Evolutionary conservation across 768 basidiomycete genomes (phyloP), one percentile per base, ranked within the genome.

Genomic region (Leccinum pellstonianum): DNA sequence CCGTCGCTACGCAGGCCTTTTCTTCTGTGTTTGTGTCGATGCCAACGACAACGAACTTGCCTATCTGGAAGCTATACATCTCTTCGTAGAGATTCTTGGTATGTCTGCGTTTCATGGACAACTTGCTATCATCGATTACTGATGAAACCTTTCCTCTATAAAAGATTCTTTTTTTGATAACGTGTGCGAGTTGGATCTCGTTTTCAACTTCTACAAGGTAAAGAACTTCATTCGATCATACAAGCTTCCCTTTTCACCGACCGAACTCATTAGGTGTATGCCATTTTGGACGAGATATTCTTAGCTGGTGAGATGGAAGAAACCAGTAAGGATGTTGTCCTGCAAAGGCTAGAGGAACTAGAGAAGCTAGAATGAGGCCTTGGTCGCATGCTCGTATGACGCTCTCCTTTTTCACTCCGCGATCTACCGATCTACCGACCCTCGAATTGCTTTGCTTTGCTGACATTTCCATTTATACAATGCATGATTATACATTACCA

Each of bases 201-300:
- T 99, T 3, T 99, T 98, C 80, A 98, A 98, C 75, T 99, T 98
- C 73, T 97, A 98, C 77, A 98, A 98, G 80, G 93, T 90, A 46
- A 59, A 64, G 19, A 29, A 14, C 41, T 19, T 50, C 50, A 25
- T 54, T 33, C 25, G 1, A 17, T 55, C 50, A 8, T 37, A 3
- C 12, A 2, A 2, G 74, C 61, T 25, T 33, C 21, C 31, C 54
- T 12, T 35, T 37, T 61, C 46, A 66, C 47, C 6, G 11, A 17
- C 19, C 2, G 17, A 55, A 53, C 10, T 21, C 11, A 33, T 41
- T 47, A 96, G 93, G 96, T 98, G 7, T 98, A 99, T 69, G 95
- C 97, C 3, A 98, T 99, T 56, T 80, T 99, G 58, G 97, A 99
- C 71, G 97, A 99, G 71, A 93, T 98, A 55, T 98, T 99, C 78